phyloP scores from a whole-genome alignment of 768 basidiomycete genomes.

The Porphyrellus cyaneotinctus region DNA sequence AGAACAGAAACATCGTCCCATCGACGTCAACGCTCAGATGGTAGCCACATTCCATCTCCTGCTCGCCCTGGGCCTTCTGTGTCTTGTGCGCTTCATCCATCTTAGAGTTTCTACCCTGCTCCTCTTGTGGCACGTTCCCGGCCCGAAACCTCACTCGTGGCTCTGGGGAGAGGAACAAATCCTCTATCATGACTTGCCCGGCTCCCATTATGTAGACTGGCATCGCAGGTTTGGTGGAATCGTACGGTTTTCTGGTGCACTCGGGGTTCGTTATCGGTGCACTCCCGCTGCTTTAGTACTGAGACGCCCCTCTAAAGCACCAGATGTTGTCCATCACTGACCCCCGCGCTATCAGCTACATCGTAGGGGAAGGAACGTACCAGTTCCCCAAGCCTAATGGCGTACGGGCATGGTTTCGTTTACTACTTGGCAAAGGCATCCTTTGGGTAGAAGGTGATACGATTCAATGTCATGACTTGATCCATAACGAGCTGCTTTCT shows the following conservation, averaged over 20 bases:
- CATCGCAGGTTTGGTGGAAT: conserved; percentile 51
- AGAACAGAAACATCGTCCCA: neutral
- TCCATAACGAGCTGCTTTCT: conserved; percentile 1
- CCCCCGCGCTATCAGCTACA: conserved; percentile 47
- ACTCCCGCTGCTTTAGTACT: conserved; percentile 7
- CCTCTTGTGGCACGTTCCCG: conserved; percentile 45
- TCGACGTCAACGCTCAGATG: conserved; percentile 3
- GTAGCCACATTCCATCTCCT: conserved; percentile 2
- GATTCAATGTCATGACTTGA: neutral
- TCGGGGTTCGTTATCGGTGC: conserved; percentile 40
- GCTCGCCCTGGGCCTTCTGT: conserved; percentile 23
- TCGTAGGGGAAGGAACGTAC: conserved; percentile 53
- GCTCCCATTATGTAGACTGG: conserved; percentile 50
- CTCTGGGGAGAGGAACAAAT: conserved; percentile 63
- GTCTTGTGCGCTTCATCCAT: conserved; percentile 32
- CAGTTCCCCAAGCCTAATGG: conserved; percentile 60
- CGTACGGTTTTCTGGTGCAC: conserved; percentile 52
- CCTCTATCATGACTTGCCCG: conserved; percentile 50
- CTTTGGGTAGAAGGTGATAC: conserved; percentile 59
- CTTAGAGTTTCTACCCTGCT: conserved; percentile 33
- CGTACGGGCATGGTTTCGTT: conserved; percentile 60
- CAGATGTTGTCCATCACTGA: conserved; percentile 57
- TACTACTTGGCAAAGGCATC: conserved; percentile 58
- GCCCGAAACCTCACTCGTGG: conserved; percentile 45
- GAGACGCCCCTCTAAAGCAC: conserved; percentile 36